Evolutionary conservation across 2,329 filamentous ascomycete species (phyloP), one percentile per base, ranked within the genome.

Genomic region (Colletotrichum tropicale): DNA sequence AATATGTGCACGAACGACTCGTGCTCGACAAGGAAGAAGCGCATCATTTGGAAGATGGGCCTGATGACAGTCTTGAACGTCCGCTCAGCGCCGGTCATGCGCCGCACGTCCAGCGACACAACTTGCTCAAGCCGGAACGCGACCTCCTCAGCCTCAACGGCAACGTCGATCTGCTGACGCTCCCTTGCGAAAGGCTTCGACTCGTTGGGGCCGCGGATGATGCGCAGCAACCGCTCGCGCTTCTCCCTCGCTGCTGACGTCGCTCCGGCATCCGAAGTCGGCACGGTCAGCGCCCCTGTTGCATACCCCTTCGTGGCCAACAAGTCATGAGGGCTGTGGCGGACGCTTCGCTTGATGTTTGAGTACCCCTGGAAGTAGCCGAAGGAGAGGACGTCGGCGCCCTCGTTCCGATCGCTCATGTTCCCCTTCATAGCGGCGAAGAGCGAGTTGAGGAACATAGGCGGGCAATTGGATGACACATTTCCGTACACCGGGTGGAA

Each of bases 361-460:
- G 62, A 77, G 60, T 77, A 77, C 15, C 65, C 74, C 26, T 77
- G 24, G 61, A 76, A 76, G 28, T 70, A 76, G 24, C 76, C 38
- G 18, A 77, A 77, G 3, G 43, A 74, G 7, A 76, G 34, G 5
- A 77, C 60, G n/a, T 77, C 32, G 8, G 58, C 32, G 32, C 70
- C 74, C 30, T 77, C 38, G 34, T 76, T 76, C 6, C 38, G 61
- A 36, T 43, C 9, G 34, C 64, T 72, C 16, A 72, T 67, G 8
- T 67, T 67, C 5, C 52, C 60, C 30, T 56, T 26, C 15, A 73
- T 73, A 18, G 48, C 34, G 7, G 55, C 8, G 15, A 30, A 56
- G 3, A 67, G 65, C 8, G 28, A 67, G n/a, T 61, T 9, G 9
- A 74, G 58, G 32, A 74, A 74, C 15, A 16, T 15, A 7, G 58